Evolutionary conservation across 352 stramenopile genomes (phyloP), one percentile per base, ranked within the genome.

Genomic region (Globisporangium apiculatum): DNA sequence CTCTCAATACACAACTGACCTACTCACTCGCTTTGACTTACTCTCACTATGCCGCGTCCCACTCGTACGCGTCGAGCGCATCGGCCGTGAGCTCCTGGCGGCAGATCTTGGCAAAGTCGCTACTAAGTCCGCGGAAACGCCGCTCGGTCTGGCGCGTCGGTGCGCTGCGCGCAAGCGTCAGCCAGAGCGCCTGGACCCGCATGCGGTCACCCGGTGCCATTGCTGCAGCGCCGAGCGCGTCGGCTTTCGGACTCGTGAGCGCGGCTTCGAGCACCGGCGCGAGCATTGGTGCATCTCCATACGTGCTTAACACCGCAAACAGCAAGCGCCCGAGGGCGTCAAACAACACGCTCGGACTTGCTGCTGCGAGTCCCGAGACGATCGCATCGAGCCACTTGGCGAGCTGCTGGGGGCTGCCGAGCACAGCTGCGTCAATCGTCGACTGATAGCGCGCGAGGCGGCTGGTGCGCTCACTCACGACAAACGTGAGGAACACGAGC

Each of bases 101-200:
- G 51, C 80, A 88, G 47, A 88, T 76, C 62, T 88, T 88, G n/a
- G 80, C 80, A 52, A 90, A 83, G 48, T 90, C 80, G 4, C 58
- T 64, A 63, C 75, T 82, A 8, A 90, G 57, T 5, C 75, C 74
- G 31, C 77, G 77, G 53, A 88, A 90, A 12, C 72, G 72, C 12
- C 80, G 68, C 55, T 88, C 73, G 1, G 74, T 75, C 43, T 81
- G 72, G 7, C 63, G 72, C 17, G 72, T 87, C 37, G 76, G 74
- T 53, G 74, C 55, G 24, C 24, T 31, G n/a, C 69, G 58, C n/a
- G 77, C 76, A 24, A 86, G 67, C 1, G 63, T 65, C 31, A 88
- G 58, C 80, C 76, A 90, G 49, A 82, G 66, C 43, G 72, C 65
- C 17, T 83, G 64, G 48, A 87, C 69, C 31, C 74, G 80, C 58